Evolutionary conservation across 305 asterid genomes (phyloP).

Genomic region (Andrographis paniculata): DNA sequence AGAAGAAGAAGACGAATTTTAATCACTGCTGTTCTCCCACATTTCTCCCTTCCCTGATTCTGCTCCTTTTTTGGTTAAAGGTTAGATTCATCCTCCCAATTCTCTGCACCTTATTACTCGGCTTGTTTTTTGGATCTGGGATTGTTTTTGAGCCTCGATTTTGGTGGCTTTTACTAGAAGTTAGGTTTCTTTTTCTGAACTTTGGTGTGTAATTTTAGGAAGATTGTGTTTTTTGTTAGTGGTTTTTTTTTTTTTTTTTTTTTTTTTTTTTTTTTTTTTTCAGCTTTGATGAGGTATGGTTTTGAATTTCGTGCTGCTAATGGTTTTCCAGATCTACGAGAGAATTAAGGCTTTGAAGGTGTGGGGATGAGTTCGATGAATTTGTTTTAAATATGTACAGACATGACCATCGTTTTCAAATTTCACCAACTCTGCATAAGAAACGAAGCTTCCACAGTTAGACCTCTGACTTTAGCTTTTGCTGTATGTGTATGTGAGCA

Average conservation of each 20-base stretch:
- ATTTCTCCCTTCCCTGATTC: conserved; percentile 4
- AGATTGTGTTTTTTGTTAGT: no score
- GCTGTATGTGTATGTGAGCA: conserved; percentile 14
- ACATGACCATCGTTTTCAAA: conserved; percentile 25
- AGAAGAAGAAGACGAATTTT: no score
- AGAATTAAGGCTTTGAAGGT: conserved; percentile 22
- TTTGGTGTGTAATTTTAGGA: no score
- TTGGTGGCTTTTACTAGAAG: conserved; percentile 17
- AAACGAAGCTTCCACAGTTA: conserved; percentile 24
- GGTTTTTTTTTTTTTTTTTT: no score
- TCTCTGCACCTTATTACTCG: conserved; percentile 1
- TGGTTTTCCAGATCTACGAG: conserved; percentile 34
- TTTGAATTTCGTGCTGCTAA: conserved; percentile 16
- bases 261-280: no score
- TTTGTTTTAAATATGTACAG: conserved; percentile 9
- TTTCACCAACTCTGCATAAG: conserved; percentile 14
- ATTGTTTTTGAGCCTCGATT: conserved; percentile 13
- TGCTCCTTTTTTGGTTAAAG: conserved; percentile 12
- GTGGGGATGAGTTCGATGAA: conserved; percentile 16
- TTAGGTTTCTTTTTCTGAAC: neutral
- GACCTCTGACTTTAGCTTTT: conserved; percentile 21
- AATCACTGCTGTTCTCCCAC: conserved; percentile 7
- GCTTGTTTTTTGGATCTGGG: conserved; percentile 27
- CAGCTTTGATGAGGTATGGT: conserved; percentile 6
- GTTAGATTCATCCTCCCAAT: conserved; percentile 15